Evolutionary conservation across 306 rosid genomes (phyloP).

Genomic region (Citrullus mucosospermus): DNA sequence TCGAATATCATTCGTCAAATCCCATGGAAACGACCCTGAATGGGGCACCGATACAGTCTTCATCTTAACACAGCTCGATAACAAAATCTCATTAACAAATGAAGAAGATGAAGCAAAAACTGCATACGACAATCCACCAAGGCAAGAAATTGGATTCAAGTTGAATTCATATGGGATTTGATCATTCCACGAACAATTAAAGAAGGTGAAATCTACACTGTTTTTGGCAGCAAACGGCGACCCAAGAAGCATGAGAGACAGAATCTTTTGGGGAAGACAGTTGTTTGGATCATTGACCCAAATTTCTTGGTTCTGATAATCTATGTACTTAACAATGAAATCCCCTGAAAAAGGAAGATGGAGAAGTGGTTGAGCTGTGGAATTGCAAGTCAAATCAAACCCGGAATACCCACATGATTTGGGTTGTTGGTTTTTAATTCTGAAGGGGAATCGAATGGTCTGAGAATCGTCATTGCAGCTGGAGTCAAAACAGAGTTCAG

Average conservation of each 20-base stretch:
- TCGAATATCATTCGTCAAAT: constrained; percentile 23
- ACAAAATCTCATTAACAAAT: constrained; percentile 12
- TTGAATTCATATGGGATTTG: constrained; percentile 6
- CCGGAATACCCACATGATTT: constrained; percentile 47
- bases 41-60: constrained; percentile 33
- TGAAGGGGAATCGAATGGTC: constrained; percentile 47
- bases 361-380: constrained; percentile 25
- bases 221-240: constrained; percentile 37
- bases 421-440: constrained; percentile 16
- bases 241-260: constrained; percentile 32
- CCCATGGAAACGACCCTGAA: constrained; percentile 26
- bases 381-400: constrained; percentile 33
- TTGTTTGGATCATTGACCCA: constrained; percentile 53
- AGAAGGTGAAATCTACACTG: constrained; percentile 34
- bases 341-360: constrained; percentile 32
- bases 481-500: constrained; percentile 25
- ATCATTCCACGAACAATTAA: constrained; percentile 42
- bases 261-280: constrained; percentile 49
- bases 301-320: constrained; percentile 44
- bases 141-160: constrained; percentile 40
- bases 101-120: constrained; percentile 45
- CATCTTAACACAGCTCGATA: constrained; percentile 19
- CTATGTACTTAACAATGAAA: constrained; percentile 34
- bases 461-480: constrained; percentile 21
- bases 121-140: constrained; percentile 20